phyloP scores from a whole-genome alignment of 768 basidiomycete genomes.

The Auriscalpium vulgare region DNA sequence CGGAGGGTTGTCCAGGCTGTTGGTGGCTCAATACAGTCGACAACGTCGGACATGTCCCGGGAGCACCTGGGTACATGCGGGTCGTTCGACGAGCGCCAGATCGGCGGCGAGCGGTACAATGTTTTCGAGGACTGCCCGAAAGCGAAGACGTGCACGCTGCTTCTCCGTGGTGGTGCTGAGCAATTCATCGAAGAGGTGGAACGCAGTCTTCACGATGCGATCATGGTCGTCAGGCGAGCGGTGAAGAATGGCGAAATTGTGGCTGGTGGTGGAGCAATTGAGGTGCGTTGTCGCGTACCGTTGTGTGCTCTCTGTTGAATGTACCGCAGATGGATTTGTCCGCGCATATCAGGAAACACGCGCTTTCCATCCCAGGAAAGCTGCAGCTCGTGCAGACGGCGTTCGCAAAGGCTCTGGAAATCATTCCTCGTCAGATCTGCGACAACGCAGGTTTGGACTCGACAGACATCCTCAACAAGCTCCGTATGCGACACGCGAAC shows the following conservation, averaged over 20 bases:
- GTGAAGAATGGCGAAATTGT: slow-evolving; percentile 94
- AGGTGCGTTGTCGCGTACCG: slow-evolving; percentile 45
- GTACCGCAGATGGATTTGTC: slow-evolving; percentile 85
- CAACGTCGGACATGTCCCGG: slow-evolving; percentile 83
- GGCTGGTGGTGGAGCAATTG: slow-evolving; percentile 94
- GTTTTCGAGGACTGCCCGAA: slow-evolving; percentile 88
- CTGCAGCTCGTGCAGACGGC: slow-evolving; percentile 90
- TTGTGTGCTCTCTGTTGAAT: background rate
- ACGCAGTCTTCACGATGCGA: slow-evolving; percentile 93
- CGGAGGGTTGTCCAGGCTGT: slow-evolving; percentile 93
- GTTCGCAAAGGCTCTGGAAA: slow-evolving; percentile 94
- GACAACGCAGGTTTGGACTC: slow-evolving; percentile 98
- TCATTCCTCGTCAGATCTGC: slow-evolving; percentile 96
- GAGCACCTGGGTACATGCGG: slow-evolving; percentile 96
- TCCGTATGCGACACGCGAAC: slow-evolving; percentile 91
- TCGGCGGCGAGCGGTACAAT: slow-evolving; percentile 95
- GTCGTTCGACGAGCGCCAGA: slow-evolving; percentile 86
- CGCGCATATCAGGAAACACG: slow-evolving; percentile 85
- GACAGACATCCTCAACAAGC: slow-evolving; percentile 93
- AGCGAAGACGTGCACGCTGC: slow-evolving; percentile 90
- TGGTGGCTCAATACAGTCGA: slow-evolving; percentile 91
- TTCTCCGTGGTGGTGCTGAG: slow-evolving; percentile 94
- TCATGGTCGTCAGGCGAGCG: slow-evolving; percentile 99
- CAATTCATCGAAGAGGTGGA: slow-evolving; percentile 99
- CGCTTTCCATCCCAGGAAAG: slow-evolving; percentile 91